phyloP scores from a whole-genome alignment of 2,329 filamentous ascomycete species.

The Leptoxyphium fumago region DNA sequence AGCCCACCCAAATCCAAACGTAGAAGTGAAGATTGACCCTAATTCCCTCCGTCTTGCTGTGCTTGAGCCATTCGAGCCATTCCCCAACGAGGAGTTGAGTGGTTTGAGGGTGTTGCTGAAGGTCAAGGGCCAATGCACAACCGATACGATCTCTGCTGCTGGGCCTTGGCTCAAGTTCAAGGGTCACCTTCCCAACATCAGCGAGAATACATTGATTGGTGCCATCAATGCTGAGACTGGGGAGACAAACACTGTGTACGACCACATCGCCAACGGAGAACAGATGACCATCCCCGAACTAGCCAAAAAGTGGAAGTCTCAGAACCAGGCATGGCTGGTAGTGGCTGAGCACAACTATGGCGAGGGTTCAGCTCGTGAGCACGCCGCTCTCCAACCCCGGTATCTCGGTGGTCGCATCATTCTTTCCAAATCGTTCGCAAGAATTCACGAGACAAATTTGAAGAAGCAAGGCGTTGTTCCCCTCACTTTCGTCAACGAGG shows the following conservation, averaged over 20 bases:
- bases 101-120: conserved; percentile 84
- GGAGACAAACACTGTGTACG: conserved; percentile 85
- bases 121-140: conserved; percentile 94
- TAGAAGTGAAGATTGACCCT: conserved; percentile 65
- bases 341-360: conserved; percentile 97
- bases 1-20: conserved; percentile 53
- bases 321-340: conserved; percentile 71
- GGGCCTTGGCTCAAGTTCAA: conserved; percentile 99
- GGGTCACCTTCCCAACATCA: conserved; percentile 95
- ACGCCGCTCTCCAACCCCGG: conserved; percentile 79
- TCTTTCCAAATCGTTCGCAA: conserved; percentile 72
- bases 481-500: conserved; percentile 75
- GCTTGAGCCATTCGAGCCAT: conserved; percentile 77
- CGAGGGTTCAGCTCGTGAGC: conserved; percentile 76
- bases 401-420: conserved; percentile 78
- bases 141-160: conserved; percentile 93
- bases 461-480: conserved; percentile 98
- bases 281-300: conserved; percentile 65
- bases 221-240: conserved; percentile 84
- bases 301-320: conserved; percentile 65
- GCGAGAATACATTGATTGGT: conserved; percentile 91
- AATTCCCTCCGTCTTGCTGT: conserved; percentile 81
- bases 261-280: conserved; percentile 41
- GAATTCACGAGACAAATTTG: conserved; percentile 89
- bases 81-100: conserved; percentile 60